Conservation (phyloP, 2,329 filamentous ascomycete genomes). For the Phialophora tarda region DNA sequence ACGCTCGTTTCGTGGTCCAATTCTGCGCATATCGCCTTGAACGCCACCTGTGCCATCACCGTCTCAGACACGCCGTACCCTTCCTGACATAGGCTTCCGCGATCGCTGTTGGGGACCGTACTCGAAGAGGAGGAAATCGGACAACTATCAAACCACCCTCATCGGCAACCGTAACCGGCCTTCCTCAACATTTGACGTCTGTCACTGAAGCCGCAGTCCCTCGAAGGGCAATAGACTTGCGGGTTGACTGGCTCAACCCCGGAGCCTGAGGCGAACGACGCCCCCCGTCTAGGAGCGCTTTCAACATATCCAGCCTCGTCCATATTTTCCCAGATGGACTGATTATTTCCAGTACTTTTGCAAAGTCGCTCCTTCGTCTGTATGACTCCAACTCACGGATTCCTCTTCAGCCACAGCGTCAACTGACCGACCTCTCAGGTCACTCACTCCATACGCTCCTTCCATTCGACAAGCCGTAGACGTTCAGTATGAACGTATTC, state of each 20-base stretch:
- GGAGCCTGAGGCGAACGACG: neutral
- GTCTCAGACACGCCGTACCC: conserved; percentile 25
- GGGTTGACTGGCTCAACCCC: conserved; percentile 29
- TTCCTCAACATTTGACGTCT: neutral
- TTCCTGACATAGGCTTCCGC: conserved; percentile 5
- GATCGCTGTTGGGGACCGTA: conserved; percentile 1
- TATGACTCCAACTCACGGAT: neutral
- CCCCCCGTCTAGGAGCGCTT: neutral
- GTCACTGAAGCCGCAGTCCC: neutral
- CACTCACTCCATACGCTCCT: conserved; percentile 19
- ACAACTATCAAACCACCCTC: conserved; percentile 2
- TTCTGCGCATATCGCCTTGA: conserved; percentile 3
- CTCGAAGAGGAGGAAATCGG: conserved; percentile 20
- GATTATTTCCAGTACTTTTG: conserved; percentile 10
- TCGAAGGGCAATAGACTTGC: conserved; percentile 2
- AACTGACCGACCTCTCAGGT: conserved; percentile 2
- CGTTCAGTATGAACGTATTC: conserved; percentile 38
- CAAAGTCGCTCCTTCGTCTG: conserved; percentile 27
- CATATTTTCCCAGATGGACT: conserved; percentile 24
- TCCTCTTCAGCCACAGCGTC: neutral
- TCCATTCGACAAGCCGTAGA: conserved; percentile 6
- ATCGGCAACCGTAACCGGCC: neutral
- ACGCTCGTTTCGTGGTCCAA: conserved; percentile 25
- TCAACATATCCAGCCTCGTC: conserved; percentile 1
- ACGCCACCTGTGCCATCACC: conserved; percentile 10